Evolutionary conservation across 306 rosid species (phyloP).

Genomic region (Quercus ilex): DNA sequence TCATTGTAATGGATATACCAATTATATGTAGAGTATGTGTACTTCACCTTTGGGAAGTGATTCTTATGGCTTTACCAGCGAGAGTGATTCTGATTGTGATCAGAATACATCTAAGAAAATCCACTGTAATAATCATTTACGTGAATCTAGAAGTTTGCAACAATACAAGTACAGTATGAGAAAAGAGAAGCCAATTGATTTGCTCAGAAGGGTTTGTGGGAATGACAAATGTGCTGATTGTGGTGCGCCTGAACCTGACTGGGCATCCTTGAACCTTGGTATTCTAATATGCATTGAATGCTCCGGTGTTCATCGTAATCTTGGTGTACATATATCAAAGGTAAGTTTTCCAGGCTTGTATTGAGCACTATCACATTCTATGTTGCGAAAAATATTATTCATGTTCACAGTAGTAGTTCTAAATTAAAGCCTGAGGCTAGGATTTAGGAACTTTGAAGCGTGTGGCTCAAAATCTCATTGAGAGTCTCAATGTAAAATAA

Average conservation of each 20-base stretch:
- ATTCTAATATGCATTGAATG: constrained; percentile 81
- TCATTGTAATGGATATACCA: constrained; percentile 19
- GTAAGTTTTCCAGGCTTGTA: constrained; percentile 39
- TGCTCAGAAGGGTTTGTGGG: constrained; percentile 67
- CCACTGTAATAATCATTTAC: constrained; percentile 14
- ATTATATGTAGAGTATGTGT: constrained; percentile 47
- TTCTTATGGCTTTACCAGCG: constrained; percentile 19
- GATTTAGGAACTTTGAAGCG: constrained; percentile 17
- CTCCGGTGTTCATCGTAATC: constrained; percentile 86
- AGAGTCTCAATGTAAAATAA: not conserved
- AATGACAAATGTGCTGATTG: constrained; percentile 89
- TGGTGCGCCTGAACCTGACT: constrained; percentile 82
- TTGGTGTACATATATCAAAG: constrained; percentile 85
- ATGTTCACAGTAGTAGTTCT: not conserved
- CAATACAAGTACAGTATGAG: constrained; percentile 25
- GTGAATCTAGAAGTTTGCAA: constrained; percentile 48
- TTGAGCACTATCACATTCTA: not conserved
- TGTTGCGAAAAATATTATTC: not conserved
- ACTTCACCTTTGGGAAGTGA: constrained; percentile 28
- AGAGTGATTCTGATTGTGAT: constrained; percentile 25
- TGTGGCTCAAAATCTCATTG: constrained; percentile 3
- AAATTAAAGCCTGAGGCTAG: not conserved
- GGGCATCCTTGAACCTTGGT: constrained; percentile 91
- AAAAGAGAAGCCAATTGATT: constrained; percentile 61
- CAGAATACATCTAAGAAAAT: constrained; percentile 26